Percentiles rank a stretch among this genome's conserved stretches.
phyloP scores from a whole-genome alignment of 2,329 filamentous ascomycete genomes.

The Trichoderma afroharzianum region DNA sequence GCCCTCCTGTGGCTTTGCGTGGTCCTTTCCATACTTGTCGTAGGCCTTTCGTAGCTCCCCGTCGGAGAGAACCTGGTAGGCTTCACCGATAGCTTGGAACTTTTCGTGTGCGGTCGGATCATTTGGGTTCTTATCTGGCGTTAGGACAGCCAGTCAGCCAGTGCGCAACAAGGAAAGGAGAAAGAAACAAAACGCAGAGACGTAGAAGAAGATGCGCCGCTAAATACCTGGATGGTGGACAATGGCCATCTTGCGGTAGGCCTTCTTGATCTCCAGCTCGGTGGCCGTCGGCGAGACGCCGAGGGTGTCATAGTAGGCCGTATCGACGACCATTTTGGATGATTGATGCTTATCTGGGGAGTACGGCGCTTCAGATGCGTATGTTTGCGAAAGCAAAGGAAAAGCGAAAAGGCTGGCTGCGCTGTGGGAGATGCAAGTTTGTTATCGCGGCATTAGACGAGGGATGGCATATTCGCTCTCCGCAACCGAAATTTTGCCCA shows the following conservation, averaged over 20 bases:
- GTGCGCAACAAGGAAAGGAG: not conserved
- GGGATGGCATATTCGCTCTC: constrained; percentile 16
- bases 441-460: not conserved
- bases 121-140: constrained; percentile 89
- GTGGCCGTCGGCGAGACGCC: constrained; percentile 81
- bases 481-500: constrained; percentile 18
- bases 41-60: constrained; percentile 84
- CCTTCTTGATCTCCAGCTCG: constrained; percentile 94
- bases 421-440: not conserved
- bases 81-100: constrained; percentile 82
- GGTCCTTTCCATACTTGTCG: constrained; percentile 96
- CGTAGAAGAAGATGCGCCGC: not conserved
- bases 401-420: not conserved
- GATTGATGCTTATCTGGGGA: not conserved
- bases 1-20: constrained; percentile 82
- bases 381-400: not conserved
- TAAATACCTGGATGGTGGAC: constrained; percentile 77
- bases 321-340: constrained; percentile 76
- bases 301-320: constrained; percentile 81
- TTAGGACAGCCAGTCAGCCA: not conserved
- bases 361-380: not conserved
- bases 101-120: constrained; percentile 91
- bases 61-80: constrained; percentile 80
- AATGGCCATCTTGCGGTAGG: constrained; percentile 91
- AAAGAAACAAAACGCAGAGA: not conserved